Evolutionary conservation across 352 stramenopile genomes (phyloP).

Genomic region (Phytophthora kernoviae): DNA sequence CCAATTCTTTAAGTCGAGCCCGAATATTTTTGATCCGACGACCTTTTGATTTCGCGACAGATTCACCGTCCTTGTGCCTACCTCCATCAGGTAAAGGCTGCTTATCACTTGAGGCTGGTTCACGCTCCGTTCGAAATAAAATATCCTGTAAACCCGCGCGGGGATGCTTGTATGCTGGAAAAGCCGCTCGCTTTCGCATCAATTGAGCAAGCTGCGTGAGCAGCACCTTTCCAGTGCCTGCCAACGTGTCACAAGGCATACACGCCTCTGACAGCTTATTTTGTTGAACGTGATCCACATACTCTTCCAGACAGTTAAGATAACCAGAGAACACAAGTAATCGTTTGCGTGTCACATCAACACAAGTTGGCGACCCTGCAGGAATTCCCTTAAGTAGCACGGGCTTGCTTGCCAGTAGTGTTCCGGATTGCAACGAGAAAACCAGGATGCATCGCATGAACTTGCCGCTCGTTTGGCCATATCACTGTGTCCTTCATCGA

Average conservation of each 20-base stretch:
- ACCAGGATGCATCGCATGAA: conserved; percentile 66
- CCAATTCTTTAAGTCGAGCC: conserved; percentile 43
- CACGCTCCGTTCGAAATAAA: conserved; percentile 43
- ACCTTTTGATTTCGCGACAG: conserved; percentile 43
- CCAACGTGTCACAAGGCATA: conserved; percentile 15
- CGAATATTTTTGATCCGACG: conserved; percentile 70
- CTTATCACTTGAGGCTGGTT: conserved; percentile 25
- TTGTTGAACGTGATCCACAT: conserved; percentile 35
- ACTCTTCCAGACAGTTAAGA: conserved; percentile 74
- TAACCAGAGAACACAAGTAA: conserved; percentile 74
- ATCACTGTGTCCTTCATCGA: conserved; percentile 43
- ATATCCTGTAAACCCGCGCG: conserved; percentile 56
- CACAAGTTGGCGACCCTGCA: conserved; percentile 66
- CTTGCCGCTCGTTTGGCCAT: conserved; percentile 47
- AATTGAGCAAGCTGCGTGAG: conserved; percentile 39
- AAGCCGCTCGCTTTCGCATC: conserved; percentile 43
- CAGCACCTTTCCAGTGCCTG: conserved; percentile 33
- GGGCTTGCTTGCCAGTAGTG: conserved; percentile 35
- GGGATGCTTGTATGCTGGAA: conserved; percentile 52
- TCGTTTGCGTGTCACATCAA: conserved; percentile 46
- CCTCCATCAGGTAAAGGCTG: background rate
- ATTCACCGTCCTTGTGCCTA: conserved; percentile 11
- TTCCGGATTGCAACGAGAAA: conserved; percentile 65
- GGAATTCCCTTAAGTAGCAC: conserved; percentile 62
- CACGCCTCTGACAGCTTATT: background rate